These are phyloP conservation scores for Rosa persica DNA, from an alignment of 306 rosid genomes.

Conservation along the genomic window DNA sequence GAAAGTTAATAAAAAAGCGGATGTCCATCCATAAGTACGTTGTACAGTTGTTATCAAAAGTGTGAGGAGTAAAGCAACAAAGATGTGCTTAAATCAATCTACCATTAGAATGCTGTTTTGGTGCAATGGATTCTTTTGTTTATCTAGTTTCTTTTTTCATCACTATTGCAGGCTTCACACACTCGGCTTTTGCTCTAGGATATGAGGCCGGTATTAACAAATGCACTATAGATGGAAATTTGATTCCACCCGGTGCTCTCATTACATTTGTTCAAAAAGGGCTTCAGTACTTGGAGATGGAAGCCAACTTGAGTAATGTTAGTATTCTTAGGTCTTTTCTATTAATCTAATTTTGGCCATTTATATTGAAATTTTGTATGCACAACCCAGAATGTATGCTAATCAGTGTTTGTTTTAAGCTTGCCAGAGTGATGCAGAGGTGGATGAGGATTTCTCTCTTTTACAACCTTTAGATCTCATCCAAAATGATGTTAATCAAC, in stretches of 20 bases:
- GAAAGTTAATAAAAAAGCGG: background rate
- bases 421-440: constrained; percentile 86
- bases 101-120: background rate
- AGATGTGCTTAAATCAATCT: background rate
- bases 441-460: constrained; percentile 95
- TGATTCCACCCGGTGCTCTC: constrained; percentile 88
- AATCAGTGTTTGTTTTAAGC: constrained; percentile 66
- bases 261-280: constrained; percentile 91
- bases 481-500: constrained; percentile 80
- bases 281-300: constrained; percentile 97
- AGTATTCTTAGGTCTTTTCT: constrained; percentile 42
- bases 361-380: background rate
- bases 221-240: constrained; percentile 78
- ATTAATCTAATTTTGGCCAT: background rate
- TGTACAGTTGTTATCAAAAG: background rate
- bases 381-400: constrained; percentile 42
- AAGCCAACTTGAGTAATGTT: constrained; percentile 95
- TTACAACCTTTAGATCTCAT: constrained; percentile 89
- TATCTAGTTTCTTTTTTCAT: background rate
- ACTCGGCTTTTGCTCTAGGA: constrained; percentile 92
- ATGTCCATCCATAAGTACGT: background rate
- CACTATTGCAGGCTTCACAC: constrained; percentile 73
- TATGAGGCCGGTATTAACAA: constrained; percentile 91
- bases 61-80: background rate
- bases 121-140: background rate